Percentiles rank a stretch among this genome's conserved stretches.
Evolutionary conservation across 2,329 filamentous ascomycete genomes (phyloP).

Genomic region (Clonostachys solani): DNA sequence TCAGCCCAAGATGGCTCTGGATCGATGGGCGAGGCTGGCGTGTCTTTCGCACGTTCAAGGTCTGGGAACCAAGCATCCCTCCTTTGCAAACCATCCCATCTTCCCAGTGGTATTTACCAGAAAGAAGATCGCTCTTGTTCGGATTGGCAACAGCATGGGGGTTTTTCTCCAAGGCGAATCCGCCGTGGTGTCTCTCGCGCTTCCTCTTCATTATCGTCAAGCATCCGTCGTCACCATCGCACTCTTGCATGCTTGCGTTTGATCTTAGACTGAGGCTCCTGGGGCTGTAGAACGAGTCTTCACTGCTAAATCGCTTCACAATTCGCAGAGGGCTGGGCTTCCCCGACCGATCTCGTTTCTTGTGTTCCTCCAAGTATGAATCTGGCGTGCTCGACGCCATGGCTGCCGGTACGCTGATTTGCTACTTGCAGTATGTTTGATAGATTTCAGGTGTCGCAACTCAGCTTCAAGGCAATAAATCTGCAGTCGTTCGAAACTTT

Average conservation of each 20-base stretch:
- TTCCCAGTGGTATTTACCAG: background rate
- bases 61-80: background rate
- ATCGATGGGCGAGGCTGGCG: background rate
- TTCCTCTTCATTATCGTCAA: constrained; percentile 29
- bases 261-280: constrained; percentile 14
- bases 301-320: constrained; percentile 28
- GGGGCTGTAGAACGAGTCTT: background rate
- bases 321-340: constrained; percentile 44
- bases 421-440: too few species aligned
- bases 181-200: constrained; percentile 1
- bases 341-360: constrained; percentile 4
- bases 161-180: background rate
- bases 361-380: constrained; percentile 17
- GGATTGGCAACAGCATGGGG: background rate
- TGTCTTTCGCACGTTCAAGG: constrained; percentile 1
- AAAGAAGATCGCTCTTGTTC: background rate
- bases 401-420: too few species aligned
- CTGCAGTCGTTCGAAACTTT: too few species aligned
- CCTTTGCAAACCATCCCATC: background rate
- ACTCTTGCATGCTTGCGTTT: constrained; percentile 15
- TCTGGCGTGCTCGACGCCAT: constrained; percentile 24
- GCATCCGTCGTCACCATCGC: constrained; percentile 8
- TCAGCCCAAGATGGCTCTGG: background rate
- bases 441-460: too few species aligned
- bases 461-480: too few species aligned